A percentile compares a stretch with the other conserved stretches of the same genome.
These are phyloP conservation scores for Inosperma sp. DNA, from an alignment of 768 basidiomycete genomes.

Conservation along the genomic window DNA sequence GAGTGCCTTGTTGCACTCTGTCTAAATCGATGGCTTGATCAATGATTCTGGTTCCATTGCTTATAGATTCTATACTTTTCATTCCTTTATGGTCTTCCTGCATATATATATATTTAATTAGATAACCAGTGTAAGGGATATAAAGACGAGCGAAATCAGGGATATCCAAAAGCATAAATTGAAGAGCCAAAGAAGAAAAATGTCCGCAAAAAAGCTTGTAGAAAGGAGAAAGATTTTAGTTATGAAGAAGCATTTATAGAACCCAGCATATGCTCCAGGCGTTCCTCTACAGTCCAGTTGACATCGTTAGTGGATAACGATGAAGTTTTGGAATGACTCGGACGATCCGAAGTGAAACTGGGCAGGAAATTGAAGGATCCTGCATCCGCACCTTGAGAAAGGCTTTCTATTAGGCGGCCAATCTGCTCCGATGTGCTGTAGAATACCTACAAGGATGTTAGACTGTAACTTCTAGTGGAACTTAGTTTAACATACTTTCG, in stretches of 20 bases:
- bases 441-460: constrained; percentile 49
- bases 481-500: constrained; percentile 53
- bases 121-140: constrained; percentile 1
- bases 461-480: constrained; percentile 13
- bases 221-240: constrained; percentile 21
- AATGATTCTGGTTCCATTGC: constrained; percentile 21
- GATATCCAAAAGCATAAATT: no score
- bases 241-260: constrained; percentile 31
- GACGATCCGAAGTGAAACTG: constrained; percentile 29
- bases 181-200: constrained; percentile 12
- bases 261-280: constrained; percentile 67
- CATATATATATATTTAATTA: constrained; percentile 1
- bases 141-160: no score
- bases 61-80: constrained; percentile 11
- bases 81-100: constrained; percentile 8
- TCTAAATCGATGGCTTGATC: constrained; percentile 73
- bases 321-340: constrained; percentile 54
- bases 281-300: constrained; percentile 72
- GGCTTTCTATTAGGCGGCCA: constrained; percentile 75
- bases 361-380: constrained; percentile 78
- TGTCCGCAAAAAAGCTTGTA: constrained; percentile 16
- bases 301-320: constrained; percentile 61
- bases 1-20: constrained; percentile 62
- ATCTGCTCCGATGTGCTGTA: constrained; percentile 75
- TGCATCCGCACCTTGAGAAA: constrained; percentile 77